Percentiles rank a stretch among this genome's conserved stretches.
Evolutionary conservation across 1,284 basidiomycete species (phyloP).

Genomic region (Malassezia dermatis): DNA sequence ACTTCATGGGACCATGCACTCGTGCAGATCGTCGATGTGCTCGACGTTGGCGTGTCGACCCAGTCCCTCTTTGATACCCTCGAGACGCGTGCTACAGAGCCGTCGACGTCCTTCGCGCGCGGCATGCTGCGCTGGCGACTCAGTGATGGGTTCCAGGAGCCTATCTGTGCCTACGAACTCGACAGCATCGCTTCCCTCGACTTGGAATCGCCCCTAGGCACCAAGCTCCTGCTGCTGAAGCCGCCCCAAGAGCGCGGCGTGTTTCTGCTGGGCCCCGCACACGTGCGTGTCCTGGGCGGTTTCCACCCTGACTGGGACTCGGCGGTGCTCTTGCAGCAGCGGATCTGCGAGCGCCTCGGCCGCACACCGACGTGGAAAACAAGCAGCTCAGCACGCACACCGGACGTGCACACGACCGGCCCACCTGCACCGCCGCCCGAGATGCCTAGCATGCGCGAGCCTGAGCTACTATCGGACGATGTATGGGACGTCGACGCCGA

Average conservation of each 20-base stretch:
- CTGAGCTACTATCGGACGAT: neutral
- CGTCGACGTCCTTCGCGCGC: neutral
- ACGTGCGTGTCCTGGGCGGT: slow-evolving; percentile 5
- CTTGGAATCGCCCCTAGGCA: slow-evolving; percentile 6
- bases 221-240: slow-evolving; percentile 5
- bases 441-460: neutral
- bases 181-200: neutral
- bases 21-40: slow-evolving; percentile 3
- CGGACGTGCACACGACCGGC: neutral
- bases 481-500: slow-evolving; percentile 14
- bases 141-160: neutral
- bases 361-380: neutral
- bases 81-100: neutral
- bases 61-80: slow-evolving; percentile 8
- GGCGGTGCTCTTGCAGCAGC: slow-evolving; percentile 3
- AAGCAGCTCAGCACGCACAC: neutral
- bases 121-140: slow-evolving; percentile 14
- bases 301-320: slow-evolving; percentile 1
- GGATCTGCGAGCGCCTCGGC: neutral
- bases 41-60: slow-evolving; percentile 13
- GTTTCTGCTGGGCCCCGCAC: neutral
- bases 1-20: neutral
- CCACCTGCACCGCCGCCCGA: neutral
- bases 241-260: neutral
- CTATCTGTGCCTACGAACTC: slow-evolving; percentile 5